phyloP scores from a whole-genome alignment of 139 green algal species.

The Microglena sp. region DNA sequence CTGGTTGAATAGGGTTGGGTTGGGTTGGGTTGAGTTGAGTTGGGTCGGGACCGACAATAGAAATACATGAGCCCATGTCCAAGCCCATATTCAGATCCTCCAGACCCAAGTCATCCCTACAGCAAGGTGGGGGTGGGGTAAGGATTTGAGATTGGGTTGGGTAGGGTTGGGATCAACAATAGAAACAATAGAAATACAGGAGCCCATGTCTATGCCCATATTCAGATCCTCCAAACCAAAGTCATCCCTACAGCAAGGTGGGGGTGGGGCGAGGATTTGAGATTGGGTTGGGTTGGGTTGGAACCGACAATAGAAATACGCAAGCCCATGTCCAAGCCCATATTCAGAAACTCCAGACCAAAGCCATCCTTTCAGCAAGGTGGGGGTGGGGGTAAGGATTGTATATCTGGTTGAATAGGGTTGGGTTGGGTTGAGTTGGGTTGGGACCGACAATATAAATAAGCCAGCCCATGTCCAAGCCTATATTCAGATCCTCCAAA shows the following conservation, averaged over 20 bases:
- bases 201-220: conserved; percentile 98
- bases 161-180: no score
- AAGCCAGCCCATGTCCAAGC: conserved; percentile 93
- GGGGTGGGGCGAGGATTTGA: no score
- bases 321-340: not conserved
- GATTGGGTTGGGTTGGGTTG: not conserved
- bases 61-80: conserved; percentile 91
- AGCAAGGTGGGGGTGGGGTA: not conserved
- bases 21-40: no score
- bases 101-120: no score
- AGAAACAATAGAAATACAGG: conserved; percentile 85
- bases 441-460: conserved; percentile 91
- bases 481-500: conserved; percentile 92
- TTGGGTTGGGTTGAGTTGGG: no score
- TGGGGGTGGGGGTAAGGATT: no score
- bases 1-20: no score
- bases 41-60: conserved; percentile 93
- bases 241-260: conserved; percentile 50
- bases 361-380: conserved; percentile 1
- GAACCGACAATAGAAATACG: no score
- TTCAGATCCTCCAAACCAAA: conserved; percentile 89
- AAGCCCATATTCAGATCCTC: conserved; percentile 93
- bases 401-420: no score
- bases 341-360: not conserved
- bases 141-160: no score